phyloP scores from a whole-genome alignment of 2,329 filamentous ascomycete genomes.

The Cladorrhinum sp. region DNA sequence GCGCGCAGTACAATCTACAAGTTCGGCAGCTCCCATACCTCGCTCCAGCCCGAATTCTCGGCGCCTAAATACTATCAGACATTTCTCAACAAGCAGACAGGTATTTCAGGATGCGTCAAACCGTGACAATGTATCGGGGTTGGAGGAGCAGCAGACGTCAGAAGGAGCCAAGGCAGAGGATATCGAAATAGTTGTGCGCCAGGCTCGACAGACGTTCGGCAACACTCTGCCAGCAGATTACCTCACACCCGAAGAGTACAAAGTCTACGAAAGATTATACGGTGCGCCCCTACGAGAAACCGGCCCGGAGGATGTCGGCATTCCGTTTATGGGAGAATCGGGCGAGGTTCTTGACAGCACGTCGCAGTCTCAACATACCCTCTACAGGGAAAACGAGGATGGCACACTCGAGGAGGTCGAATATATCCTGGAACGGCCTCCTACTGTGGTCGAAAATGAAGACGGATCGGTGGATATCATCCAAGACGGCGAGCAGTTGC shows the following conservation, averaged over 20 bases:
- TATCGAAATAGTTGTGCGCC: conserved; percentile 63
- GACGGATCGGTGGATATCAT: neutral
- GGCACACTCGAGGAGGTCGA: conserved; percentile 63
- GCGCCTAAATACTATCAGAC: conserved; percentile 17
- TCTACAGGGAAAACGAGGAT: conserved; percentile 54
- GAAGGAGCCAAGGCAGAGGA: conserved; percentile 29
- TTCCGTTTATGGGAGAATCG: conserved; percentile 35
- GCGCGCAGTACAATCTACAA: conserved; percentile 4
- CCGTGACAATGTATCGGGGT: neutral
- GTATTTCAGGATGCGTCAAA: conserved; percentile 17
- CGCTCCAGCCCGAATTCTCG: conserved; percentile 6
- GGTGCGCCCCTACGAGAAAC: conserved; percentile 68
- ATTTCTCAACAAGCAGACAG: conserved; percentile 23
- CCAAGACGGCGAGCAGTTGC: neutral
- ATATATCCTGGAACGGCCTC: conserved; percentile 37
- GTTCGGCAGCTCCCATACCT: conserved; percentile 4
- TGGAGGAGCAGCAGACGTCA: neutral
- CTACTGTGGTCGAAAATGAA: conserved; percentile 9
- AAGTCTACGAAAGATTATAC: conserved; percentile 76
- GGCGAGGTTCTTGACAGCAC: conserved; percentile 18
- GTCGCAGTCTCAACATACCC: conserved; percentile 37
- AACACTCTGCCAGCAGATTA: conserved; percentile 71
- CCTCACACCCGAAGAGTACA: conserved; percentile 67
- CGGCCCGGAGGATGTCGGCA: conserved; percentile 56
- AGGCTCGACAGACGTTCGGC: conserved; percentile 72